Evolutionary conservation across 1,284 basidiomycete species (phyloP).

Genomic region (Cryptococcus amylolentus): DNA sequence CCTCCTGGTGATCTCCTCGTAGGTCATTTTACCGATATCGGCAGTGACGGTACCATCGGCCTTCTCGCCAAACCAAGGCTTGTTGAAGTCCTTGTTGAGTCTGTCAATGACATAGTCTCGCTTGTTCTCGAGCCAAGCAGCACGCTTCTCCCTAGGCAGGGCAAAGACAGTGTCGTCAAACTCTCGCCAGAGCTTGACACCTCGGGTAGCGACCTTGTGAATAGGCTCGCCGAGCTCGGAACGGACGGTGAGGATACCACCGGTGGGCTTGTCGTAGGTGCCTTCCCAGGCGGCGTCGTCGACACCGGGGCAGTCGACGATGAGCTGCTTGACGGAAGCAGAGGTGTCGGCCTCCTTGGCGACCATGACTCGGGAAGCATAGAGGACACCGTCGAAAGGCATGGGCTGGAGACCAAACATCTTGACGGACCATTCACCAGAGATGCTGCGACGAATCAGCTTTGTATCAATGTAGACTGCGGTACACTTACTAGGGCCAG

Average conservation of each 20-base stretch:
- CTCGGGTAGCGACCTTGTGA: constrained; percentile 96
- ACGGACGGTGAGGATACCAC: constrained; percentile 92
- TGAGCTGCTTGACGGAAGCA: constrained; percentile 91
- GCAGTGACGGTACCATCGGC: constrained; percentile 78
- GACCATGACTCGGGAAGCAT: constrained; percentile 94
- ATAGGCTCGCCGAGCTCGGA: constrained; percentile 98
- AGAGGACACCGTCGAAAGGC: constrained; percentile 98
- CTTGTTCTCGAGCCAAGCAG: constrained; percentile 79
- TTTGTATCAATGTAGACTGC: background rate
- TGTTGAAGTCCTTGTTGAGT: constrained; percentile 92
- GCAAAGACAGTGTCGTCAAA: constrained; percentile 96
- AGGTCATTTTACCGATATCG: constrained; percentile 94
- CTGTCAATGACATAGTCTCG: constrained; percentile 86
- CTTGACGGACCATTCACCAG: constrained; percentile 87
- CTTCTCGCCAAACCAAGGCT: constrained; percentile 96
- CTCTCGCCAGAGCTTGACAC: constrained; percentile 96
- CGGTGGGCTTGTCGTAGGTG: constrained; percentile 90
- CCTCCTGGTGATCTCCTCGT: constrained; percentile 89
- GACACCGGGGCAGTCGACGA: constrained; percentile 90
- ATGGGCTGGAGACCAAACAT: constrained; percentile 86
- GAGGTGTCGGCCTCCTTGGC: constrained; percentile 97
- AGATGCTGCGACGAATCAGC: constrained; percentile 53
- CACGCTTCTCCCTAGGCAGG: constrained; percentile 90
- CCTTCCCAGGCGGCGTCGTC: constrained; percentile 89
- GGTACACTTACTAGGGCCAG: constrained; percentile 70